phyloP scores from a whole-genome alignment of 106 monocot genomes.

The Allium sativum region DNA sequence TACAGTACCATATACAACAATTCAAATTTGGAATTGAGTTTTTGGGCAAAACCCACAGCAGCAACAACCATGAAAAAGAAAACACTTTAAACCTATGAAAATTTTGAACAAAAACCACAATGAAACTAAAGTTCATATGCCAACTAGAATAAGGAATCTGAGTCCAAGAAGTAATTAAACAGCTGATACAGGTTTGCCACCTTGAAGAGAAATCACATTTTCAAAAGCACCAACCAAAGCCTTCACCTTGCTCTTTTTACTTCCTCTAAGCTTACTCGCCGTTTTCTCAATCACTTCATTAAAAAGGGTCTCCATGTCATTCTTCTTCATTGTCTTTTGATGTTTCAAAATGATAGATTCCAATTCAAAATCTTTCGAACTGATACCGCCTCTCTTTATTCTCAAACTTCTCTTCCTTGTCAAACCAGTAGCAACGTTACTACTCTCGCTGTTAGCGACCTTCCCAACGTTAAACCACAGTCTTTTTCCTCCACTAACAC shows the following conservation, averaged over 20 bases:
- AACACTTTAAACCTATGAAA: too few species aligned
- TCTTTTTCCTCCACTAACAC: slow-evolving; percentile 24
- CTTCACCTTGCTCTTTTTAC: slow-evolving; percentile 82
- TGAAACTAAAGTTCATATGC: too few species aligned
- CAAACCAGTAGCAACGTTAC: not conserved
- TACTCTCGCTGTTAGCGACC: slow-evolving; percentile 7
- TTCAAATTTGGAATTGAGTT: too few species aligned
- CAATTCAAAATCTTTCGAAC: slow-evolving; percentile 13
- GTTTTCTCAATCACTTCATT: slow-evolving; percentile 81
- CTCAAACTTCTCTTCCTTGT: slow-evolving; percentile 25
- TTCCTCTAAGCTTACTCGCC: slow-evolving; percentile 64
- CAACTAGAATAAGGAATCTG: too few species aligned
- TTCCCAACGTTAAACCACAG: slow-evolving; percentile 48
- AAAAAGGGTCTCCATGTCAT: slow-evolving; percentile 39
- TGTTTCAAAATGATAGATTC: slow-evolving; percentile 35
- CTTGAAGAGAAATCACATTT: slow-evolving; percentile 75
- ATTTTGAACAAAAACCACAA: too few species aligned
- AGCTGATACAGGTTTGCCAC: slow-evolving; percentile 13
- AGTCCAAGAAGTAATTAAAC: not conserved
- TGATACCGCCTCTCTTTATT: slow-evolving; percentile 9
- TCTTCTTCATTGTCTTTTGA: slow-evolving; percentile 47
- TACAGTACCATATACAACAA: too few species aligned
- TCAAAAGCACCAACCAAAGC: slow-evolving; percentile 88
- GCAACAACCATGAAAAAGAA: too few species aligned
- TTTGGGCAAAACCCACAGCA: too few species aligned